Base-by-base conservation (phyloP, 805 yeast species). In the Scheffersomyces spartinae region DNA sequence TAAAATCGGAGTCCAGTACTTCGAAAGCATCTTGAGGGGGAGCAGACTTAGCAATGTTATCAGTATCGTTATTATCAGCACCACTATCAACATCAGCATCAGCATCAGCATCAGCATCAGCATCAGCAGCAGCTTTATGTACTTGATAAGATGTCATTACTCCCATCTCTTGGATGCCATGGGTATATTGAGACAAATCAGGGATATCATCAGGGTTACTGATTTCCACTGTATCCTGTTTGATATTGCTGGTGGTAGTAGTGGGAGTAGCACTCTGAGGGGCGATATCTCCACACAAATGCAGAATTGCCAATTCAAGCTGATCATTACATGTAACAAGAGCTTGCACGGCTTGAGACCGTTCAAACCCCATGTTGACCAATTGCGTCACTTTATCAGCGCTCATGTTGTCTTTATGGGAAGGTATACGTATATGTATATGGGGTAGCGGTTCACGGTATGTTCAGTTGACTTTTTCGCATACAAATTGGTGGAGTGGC, bases 171-270 rank as follows among this genome's bases (percentile, higher is more conserved):
- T 9, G 9, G 16, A 15, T 15, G 18, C 15, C 30, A 13, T 11
- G 5, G 16, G 6, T 10, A 24, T 26, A 31, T 9, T 32, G 30
- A 19, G 33, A 29, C 8, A 50, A 35, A 13, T 44, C 39, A n/a
- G 61, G 61, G 7, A 54, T 42, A 13, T 50, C 54, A 9, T 40
- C 33, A 3, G 60, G 50, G 27, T 54, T 54, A 15, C 30, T 31
- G 6, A 54, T 33, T 3, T 30, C 30, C 9, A 52, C 49, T 3
- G 56, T 45, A 21, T 40, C 45, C 16, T 36, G n/a, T n/a, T n/a
- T n/a, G n/a, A n/a, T n/a, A n/a, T n/a, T n/a, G n/a, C n/a, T n/a
- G n/a, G n/a, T n/a, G n/a, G n/a, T n/a, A n/a, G n/a, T n/a, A n/a
- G n/a, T n/a, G n/a, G n/a, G n/a, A n/a, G n/a, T n/a, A n/a, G n/a